These are phyloP conservation scores for Leucocoprinus leucothites DNA, from an alignment of 768 basidiomycete genomes.

Conservation along the genomic window DNA sequence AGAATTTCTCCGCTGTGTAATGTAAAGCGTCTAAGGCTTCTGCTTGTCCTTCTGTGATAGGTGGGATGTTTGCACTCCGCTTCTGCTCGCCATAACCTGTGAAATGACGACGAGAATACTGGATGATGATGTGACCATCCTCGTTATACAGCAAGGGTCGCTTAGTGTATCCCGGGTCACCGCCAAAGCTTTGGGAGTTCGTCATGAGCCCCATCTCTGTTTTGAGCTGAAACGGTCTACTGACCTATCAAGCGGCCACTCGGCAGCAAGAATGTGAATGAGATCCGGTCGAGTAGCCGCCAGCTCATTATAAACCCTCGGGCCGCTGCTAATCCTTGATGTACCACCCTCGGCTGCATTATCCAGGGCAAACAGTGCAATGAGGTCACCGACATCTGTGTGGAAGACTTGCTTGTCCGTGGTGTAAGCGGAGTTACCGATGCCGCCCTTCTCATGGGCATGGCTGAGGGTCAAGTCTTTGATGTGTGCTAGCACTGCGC, in stretches of 20 bases:
- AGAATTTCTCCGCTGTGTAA: slow-evolving; percentile 41
- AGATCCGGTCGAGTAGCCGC: slow-evolving; percentile 44
- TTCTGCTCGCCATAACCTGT: slow-evolving; percentile 36
- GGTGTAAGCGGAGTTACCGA: slow-evolving; percentile 43
- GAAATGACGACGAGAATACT: slow-evolving; percentile 44
- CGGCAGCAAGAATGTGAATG: slow-evolving; percentile 35
- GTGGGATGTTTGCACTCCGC: slow-evolving; percentile 37
- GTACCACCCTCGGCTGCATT: slow-evolving; percentile 41
- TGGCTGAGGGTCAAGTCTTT: slow-evolving; percentile 41
- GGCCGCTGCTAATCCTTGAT: slow-evolving; percentile 41
- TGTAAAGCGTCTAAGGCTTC: slow-evolving; percentile 45
- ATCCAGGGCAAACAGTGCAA: slow-evolving; percentile 40
- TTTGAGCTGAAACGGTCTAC: too few species aligned
- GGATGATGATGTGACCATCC: slow-evolving; percentile 38
- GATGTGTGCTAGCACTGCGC: slow-evolving; percentile 43
- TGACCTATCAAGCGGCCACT: slow-evolving; percentile 41
- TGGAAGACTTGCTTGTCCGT: slow-evolving; percentile 52
- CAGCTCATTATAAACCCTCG: slow-evolving; percentile 43
- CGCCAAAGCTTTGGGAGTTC: slow-evolving; percentile 31
- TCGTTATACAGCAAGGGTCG: slow-evolving; percentile 39
- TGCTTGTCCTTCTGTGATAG: slow-evolving; percentile 47
- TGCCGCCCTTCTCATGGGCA: slow-evolving; percentile 31
- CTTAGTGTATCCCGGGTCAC: slow-evolving; percentile 29
- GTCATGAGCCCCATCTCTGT: too few species aligned
- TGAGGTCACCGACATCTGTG: slow-evolving; percentile 41